Base-by-base conservation (phyloP, 1,284 basidiomycete genomes). In the Ceratorhiza oryzae-sativae region DNA sequence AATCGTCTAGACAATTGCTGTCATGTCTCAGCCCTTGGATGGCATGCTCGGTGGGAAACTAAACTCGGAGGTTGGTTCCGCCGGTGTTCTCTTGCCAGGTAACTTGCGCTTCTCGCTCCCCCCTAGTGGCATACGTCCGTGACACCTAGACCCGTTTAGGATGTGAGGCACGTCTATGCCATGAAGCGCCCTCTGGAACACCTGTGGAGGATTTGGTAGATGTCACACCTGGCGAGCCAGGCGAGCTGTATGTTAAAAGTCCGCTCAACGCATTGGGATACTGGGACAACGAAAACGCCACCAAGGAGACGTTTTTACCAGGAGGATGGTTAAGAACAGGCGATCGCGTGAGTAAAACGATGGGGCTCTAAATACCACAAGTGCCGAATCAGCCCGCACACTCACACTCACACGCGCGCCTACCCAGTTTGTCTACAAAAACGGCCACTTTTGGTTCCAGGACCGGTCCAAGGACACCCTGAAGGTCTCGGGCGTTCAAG, bases 321-420 rank as follows among this genome's bases (percentile, higher is more conserved):
- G 80, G 83, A 71, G 90, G 89, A 15, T 93, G 91, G 91, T 76
- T 93, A 36, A 82, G 81, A 63, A 92, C 90, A 0, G 91, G 91
- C 0, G 91, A 93, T 78, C 81, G 83, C 71, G 90, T 91, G 74
- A 48, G 88, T 81, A n/a, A 59, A 73, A n/a, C n/a, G n/a, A n/a
- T n/a, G n/a, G n/a, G n/a, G n/a, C n/a, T n/a, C n/a, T n/a, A n/a
- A n/a, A n/a, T n/a, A n/a, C n/a, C n/a, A n/a, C n/a, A n/a, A n/a
- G n/a, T n/a, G n/a, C n/a, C n/a, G n/a, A n/a, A n/a, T n/a, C n/a
- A n/a, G n/a, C n/a, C n/a, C n/a, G n/a, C n/a, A n/a, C n/a, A n/a
- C n/a, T n/a, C n/a, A n/a, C n/a, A n/a, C n/a, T n/a, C n/a, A n/a
- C n/a, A n/a, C n/a, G n/a, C n/a, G n/a, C n/a, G n/a, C n/a, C n/a